Base-by-base conservation (phyloP, 2,329 filamentous ascomycete genomes). In the Dothistroma septosporum region DNA sequence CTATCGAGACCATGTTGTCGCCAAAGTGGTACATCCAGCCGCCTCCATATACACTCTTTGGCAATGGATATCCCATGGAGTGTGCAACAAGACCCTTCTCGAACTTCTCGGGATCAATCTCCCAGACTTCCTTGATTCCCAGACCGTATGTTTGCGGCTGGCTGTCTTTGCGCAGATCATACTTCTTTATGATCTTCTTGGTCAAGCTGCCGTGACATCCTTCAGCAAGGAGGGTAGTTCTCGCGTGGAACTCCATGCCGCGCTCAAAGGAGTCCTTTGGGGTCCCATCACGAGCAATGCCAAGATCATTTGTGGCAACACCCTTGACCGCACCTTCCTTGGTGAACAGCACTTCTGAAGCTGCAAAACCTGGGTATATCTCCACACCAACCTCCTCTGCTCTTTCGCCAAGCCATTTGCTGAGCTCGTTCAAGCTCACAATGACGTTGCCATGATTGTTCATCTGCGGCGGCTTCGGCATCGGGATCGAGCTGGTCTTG, bases 21-120 rank as follows among this genome's bases (percentile, higher is more conserved):
- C 92, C 94, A 76, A 97, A 99, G 76, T 99, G 94, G 73, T 99
- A 99, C 90, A 99, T 92, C 87, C 92, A 99, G n/a, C 90, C 92
- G 66, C 94, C 94, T 67, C 94, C 94, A 74, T 99, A 99, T 9
- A 92, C 94, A 73, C 97, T 89, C 69, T 83, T 85, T 16, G 91
- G 85, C 49, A 99, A 78, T 21, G 94, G 94, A 72, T 96, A 97
- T 21, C 94, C 94, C 87, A 99, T 86, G 4, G 91, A 90, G 79
- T 99, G 94, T 4, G 87, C 85, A 50, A 97, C 85, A 67, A 93
- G 81, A 57, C 94, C 94, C 72, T 89, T 89, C 63, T 88, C 83
- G 77, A 97, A 97, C 77, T 96, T 97, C 69, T 90, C 91, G 0
- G 94, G 92, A 69, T 92, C 85, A 33, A 99, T 84, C 76, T 99